Percentiles rank a stretch among this genome's conserved stretches.
These are phyloP conservation scores for Talaromyces thailandensis DNA, from an alignment of 495 filamentous ascomycete genomes.

Conservation along the genomic window DNA sequence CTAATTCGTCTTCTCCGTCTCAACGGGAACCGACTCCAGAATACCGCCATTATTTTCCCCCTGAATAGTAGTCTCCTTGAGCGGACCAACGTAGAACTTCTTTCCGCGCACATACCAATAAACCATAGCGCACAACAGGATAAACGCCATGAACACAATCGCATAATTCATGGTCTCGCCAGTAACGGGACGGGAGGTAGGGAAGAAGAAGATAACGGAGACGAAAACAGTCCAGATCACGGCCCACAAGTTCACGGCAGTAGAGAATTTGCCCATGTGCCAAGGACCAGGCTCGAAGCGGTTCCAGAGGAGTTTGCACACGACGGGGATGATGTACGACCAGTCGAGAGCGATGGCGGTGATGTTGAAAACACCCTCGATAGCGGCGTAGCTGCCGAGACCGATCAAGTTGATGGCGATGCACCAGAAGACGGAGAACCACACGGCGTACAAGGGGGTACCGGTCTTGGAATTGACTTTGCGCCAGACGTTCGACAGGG, in stretches of 20 bases:
- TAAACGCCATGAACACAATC: slow-evolving; percentile 37
- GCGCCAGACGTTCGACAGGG: slow-evolving; percentile 44
- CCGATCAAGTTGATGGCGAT: slow-evolving; percentile 55
- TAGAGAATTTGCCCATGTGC: slow-evolving; percentile 42
- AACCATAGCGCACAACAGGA: slow-evolving; percentile 31
- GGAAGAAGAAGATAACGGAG: slow-evolving; percentile 51
- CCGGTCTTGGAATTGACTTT: slow-evolving; percentile 43
- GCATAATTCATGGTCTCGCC: slow-evolving; percentile 37
- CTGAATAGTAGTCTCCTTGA: slow-evolving; percentile 26
- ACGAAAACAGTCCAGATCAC: slow-evolving; percentile 53
- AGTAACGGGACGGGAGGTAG: slow-evolving; percentile 44
- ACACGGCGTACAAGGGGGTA: slow-evolving; percentile 53
- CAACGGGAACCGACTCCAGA: slow-evolving; percentile 15
- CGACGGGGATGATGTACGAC: slow-evolving; percentile 52
- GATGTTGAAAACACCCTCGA: slow-evolving; percentile 54
- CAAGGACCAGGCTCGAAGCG: slow-evolving; percentile 52
- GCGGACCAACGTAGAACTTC: slow-evolving; percentile 43
- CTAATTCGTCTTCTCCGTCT: slow-evolving; percentile 10
- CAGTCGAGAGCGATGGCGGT: slow-evolving; percentile 56
- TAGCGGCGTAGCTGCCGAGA: slow-evolving; percentile 52
- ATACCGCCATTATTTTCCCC: slow-evolving; percentile 12
- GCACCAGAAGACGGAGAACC: slow-evolving; percentile 47
- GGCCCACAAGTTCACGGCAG: slow-evolving; percentile 42
- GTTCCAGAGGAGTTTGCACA: slow-evolving; percentile 50
- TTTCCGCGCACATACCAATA: slow-evolving; percentile 44